Conservation (phyloP, 2,329 filamentous ascomycete genomes). For the Bipolaris oryzae region DNA sequence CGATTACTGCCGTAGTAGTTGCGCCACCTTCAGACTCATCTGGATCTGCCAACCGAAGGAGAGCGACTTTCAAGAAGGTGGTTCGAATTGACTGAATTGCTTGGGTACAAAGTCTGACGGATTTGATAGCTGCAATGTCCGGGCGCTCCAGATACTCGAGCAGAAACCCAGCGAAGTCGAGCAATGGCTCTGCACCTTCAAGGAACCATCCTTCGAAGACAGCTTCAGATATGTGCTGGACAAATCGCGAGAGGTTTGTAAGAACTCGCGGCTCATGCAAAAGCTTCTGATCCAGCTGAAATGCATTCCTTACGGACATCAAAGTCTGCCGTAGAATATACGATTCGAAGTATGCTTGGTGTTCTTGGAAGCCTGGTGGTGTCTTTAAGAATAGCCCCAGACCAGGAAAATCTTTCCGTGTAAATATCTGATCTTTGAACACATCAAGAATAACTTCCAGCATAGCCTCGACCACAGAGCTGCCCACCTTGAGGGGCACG, state of each 20-base stretch:
- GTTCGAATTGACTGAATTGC: conserved; percentile 76
- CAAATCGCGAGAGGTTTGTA: conserved; percentile 83
- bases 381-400: conserved; percentile 85
- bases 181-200: conserved; percentile 78
- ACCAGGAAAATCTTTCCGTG: conserved; percentile 87
- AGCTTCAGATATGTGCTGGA: conserved; percentile 81
- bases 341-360: conserved; percentile 94
- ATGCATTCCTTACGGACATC: conserved; percentile 69
- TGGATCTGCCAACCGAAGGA: conserved; percentile 83
- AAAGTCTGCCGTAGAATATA: conserved; percentile 81
- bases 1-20: conserved; percentile 74
- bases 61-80: conserved; percentile 77
- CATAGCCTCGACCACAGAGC: conserved; percentile 75
- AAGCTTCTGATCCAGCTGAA: conserved; percentile 73
- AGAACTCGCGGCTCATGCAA: conserved; percentile 82
- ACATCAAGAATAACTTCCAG: conserved; percentile 78
- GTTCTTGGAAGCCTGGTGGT: conserved; percentile 90
- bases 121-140: conserved; percentile 80
- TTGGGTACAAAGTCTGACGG: conserved; percentile 87
- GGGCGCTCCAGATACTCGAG: conserved; percentile 88
- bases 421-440: conserved; percentile 84
- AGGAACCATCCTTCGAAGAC: conserved; percentile 98
- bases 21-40: conserved; percentile 68
- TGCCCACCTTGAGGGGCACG: conserved; percentile 60
- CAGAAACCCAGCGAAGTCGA: conserved; percentile 85